These are phyloP conservation scores for Pythium phragmitis DNA, from an alignment of 352 stramenopile genomes.

Conservation along the genomic window DNA sequence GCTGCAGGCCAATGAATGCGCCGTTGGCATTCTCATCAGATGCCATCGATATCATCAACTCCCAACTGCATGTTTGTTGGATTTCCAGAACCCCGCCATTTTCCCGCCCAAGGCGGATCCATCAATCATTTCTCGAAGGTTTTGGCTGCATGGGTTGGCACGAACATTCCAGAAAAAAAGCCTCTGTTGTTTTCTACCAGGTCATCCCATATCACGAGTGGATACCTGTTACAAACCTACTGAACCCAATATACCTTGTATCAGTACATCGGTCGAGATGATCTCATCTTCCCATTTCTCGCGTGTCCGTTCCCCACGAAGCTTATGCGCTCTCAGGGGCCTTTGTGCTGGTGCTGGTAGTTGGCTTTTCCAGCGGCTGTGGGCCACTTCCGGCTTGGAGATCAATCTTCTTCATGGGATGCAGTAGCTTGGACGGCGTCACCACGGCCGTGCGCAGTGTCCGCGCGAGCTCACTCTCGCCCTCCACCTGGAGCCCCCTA, in stretches of 20 bases:
- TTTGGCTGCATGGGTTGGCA: not conserved
- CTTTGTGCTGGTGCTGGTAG: not conserved
- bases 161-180: constrained; percentile 27
- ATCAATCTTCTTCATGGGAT: constrained; percentile 58
- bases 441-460: constrained; percentile 20
- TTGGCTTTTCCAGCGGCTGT: not conserved
- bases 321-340: constrained; percentile 23
- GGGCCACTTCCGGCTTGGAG: constrained; percentile 29
- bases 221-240: constrained; percentile 5
- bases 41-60: too few relatives aligned
- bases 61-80: not conserved
- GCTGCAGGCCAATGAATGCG: not conserved
- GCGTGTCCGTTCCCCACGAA: not conserved
- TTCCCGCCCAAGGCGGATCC: not conserved
- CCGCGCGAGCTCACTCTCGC: constrained; percentile 6
- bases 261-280: not conserved
- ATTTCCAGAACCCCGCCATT: not conserved
- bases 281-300: constrained; percentile 2
- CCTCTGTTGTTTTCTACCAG: not conserved
- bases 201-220: not conserved
- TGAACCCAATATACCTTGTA: constrained; percentile 2
- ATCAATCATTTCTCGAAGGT: constrained; percentile 14
- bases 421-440: constrained; percentile 59
- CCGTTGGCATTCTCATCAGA: not conserved
- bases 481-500: constrained; percentile 5